Percentiles rank a stretch among this genome's conserved stretches.
These are phyloP conservation scores for Mycena metata DNA, from an alignment of 768 basidiomycete genomes.

Conservation along the genomic window DNA sequence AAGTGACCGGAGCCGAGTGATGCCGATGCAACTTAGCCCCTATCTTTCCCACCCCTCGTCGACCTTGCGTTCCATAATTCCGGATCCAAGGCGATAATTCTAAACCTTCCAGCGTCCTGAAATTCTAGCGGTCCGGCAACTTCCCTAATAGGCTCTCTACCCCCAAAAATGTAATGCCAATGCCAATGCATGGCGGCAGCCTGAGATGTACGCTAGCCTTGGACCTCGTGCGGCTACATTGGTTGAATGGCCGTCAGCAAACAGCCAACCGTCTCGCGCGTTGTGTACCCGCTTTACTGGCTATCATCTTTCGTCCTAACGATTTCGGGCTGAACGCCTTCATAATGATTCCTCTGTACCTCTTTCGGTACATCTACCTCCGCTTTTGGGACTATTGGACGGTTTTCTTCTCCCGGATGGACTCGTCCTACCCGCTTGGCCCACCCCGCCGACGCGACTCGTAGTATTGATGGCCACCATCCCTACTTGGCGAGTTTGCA, in stretches of 20 bases:
- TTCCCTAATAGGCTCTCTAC: too few species aligned
- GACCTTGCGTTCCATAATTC: too few species aligned
- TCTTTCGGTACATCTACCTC: slow-evolving; percentile 27
- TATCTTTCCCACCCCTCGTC: too few species aligned
- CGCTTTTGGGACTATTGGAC: slow-evolving; percentile 20
- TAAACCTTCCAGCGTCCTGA: too few species aligned
- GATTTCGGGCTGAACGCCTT: slow-evolving; percentile 25
- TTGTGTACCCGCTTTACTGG: slow-evolving; percentile 14
- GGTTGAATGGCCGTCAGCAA: slow-evolving; percentile 1
- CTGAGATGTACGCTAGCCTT: slow-evolving; percentile 21
- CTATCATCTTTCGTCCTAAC: not conserved
- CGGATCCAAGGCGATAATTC: too few species aligned
- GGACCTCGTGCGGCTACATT: slow-evolving; percentile 11
- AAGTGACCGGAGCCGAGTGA: too few species aligned
- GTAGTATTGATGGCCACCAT: slow-evolving; percentile 33
- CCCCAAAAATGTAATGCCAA: slow-evolving; percentile 5
- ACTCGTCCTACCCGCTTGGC: slow-evolving; percentile 31
- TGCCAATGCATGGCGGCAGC: slow-evolving; percentile 34
- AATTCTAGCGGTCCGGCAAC: too few species aligned
- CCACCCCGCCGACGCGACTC: slow-evolving; percentile 26
- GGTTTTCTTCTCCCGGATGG: not conserved
- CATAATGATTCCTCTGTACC: slow-evolving; percentile 22
- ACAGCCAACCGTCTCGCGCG: slow-evolving; percentile 1
- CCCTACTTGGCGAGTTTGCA: slow-evolving; percentile 19
- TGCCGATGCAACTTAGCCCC: too few species aligned